These are phyloP conservation scores for Crithidia acanthocephali DNA, from an alignment of 208 protist genomes.

Conservation along the genomic window DNA sequence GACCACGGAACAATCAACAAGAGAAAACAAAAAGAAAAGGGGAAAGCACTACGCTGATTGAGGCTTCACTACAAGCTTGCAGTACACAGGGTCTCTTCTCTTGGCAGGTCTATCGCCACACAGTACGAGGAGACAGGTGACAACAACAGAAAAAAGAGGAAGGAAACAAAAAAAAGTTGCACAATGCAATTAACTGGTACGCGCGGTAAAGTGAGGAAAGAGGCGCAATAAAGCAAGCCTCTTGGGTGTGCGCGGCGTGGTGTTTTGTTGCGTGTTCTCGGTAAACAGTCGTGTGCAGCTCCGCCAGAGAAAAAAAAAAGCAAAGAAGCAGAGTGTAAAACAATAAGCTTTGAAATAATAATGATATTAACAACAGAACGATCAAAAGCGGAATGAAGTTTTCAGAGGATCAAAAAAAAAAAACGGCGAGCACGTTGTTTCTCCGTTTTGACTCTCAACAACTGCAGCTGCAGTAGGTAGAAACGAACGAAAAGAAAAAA, in stretches of 20 bases:
- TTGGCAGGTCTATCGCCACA: no score
- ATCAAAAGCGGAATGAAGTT: no score
- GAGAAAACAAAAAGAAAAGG: no score
- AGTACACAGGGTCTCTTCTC: no score
- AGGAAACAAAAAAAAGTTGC: no score
- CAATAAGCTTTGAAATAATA: not conserved
- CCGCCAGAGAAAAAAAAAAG: not conserved
- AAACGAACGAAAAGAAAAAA: no score
- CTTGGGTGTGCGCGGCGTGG: constrained; percentile 3
- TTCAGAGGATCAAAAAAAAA: not conserved
- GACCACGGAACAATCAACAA: no score
- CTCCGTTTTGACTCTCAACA: no score
- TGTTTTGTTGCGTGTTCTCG: not conserved
- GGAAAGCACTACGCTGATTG: no score
- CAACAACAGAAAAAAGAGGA: not conserved
- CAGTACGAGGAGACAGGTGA: not conserved
- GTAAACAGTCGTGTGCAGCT: not conserved
- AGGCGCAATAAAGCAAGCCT: constrained; percentile 4
- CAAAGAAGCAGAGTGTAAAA: no score
- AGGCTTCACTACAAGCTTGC: no score
- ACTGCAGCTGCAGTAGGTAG: no score
- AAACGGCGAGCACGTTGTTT: not conserved
- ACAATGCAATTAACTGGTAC: not conserved
- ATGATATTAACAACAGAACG: not conserved
- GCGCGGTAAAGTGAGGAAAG: constrained; percentile 5